Base-by-base conservation (phyloP, 306 rosid species). In the Dalbergia cultrata region DNA sequence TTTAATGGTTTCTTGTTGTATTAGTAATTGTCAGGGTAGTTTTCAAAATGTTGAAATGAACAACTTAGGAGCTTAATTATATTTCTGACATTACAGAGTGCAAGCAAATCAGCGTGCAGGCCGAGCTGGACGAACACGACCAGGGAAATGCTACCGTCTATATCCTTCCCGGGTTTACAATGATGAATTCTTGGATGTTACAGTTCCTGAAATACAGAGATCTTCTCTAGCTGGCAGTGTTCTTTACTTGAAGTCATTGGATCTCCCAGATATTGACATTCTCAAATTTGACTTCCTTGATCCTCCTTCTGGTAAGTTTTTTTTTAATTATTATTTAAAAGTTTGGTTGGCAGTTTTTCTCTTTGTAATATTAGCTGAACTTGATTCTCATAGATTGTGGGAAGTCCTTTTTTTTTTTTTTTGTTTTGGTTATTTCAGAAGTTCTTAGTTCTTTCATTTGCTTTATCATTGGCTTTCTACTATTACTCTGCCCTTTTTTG, bases 31-130 rank as follows among this genome's bases (percentile, higher is more conserved):
- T 45, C 17, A 75, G 26, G 21, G 39, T n/a, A 9, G 44, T 70
- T 68, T 59, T 43, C n/a, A 41, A 41, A n/a, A n/a, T 8, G 56
- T 50, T 65, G 6, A 60, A 59, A 66, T 66, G 18, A 34, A 53
- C 58, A 35, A 35, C 44, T 72, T 31, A 67, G 12, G 35, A 45
- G 33, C 45, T 26, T 68, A 59, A 74, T 14, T 61, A 78, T 26
- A 74, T 60, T 57, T 67, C 60, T 72, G 31, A 71, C 61, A 69
- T 85, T 81, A 78, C 92, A 95, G 97, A 86, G 99, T 95, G 82
- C 98, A 95, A 87, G 99, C 99, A 72, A 89, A 87, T 78, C 99
- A 95, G 83, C 97, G 99, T 67, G 94, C 96, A 37, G 97, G 99
- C 59, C 88, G 97, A 87, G 99, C 99, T 65, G 99, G 99, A 86